Base-by-base conservation (phyloP, 495 filamentous ascomycete species). In the Xylaria cubensis region DNA sequence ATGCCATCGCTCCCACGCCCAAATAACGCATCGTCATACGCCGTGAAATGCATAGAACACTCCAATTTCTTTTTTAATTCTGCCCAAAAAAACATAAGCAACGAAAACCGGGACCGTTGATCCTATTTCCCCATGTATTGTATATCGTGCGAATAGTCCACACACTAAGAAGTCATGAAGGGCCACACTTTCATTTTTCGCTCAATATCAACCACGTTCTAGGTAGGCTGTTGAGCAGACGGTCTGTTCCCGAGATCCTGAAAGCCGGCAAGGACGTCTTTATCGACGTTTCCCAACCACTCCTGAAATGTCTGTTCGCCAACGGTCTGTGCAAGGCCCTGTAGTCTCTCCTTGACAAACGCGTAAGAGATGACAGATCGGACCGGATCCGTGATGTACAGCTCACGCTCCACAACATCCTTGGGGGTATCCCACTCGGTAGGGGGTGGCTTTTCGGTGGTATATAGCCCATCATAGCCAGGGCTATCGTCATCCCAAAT, bases 261-360 rank as follows among this genome's bases (percentile, higher is more conserved):
- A 64, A 97, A 99, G 1, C 86, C 90, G 21, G 77, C 77, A 67
- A 97, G 74, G 3, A 98, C 92, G 53, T 97, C 90, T 53, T 85
- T 83, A 82, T 98, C 96, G 44, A 98, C 93, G 83, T 97, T 93
- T n/a, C 86, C 86, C n/a, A 93, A 80, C 92, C 92, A 98, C 56
- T 88, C 86, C 80, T 91, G 86, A 80, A 98, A 97, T 19, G 80
- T 84, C 75, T 91, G 86, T 64, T 89, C 87, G 2, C 95, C 94
- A 4, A 95, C 95, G 70, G 85, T 88, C 68, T 81, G 82, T 69
- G 97, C 88, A n/a, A 92, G 82, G 1, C 86, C 81, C n/a, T 86
- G 82, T 65, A 98, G 76, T 42, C 89, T 86, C 51, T 90, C 86
- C 67, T 88, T 88, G 15, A 97, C 85, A 78, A 93, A 97, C 10